Conservation (phyloP, 768 basidiomycete genomes). For the Leccinum aurantiacum region DNA sequence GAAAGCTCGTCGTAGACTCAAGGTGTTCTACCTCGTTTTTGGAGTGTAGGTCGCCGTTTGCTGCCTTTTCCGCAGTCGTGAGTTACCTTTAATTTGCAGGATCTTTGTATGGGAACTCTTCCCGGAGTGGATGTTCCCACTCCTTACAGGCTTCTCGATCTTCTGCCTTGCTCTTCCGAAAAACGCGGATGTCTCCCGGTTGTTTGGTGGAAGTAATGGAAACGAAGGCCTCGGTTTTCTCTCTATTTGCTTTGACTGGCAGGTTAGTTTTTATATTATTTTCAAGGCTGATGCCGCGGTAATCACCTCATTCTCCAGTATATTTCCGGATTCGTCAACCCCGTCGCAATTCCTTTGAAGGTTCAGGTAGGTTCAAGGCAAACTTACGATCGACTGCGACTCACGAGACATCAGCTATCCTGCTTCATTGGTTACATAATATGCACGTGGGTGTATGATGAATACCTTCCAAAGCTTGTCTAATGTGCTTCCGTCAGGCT, state of each 20-base stretch:
- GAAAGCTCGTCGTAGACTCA: slow-evolving; percentile 41
- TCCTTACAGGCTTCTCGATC: slow-evolving; percentile 60
- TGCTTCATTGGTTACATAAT: slow-evolving; percentile 48
- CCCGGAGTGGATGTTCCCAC: slow-evolving; percentile 47
- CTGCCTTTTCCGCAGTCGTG: background rate
- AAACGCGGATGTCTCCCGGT: slow-evolving; percentile 48
- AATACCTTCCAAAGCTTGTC: background rate
- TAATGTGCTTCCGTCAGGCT: slow-evolving; percentile 19
- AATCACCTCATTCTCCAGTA: slow-evolving; percentile 15
- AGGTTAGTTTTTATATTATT: slow-evolving; percentile 35
- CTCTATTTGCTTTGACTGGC: slow-evolving; percentile 63
- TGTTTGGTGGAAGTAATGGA: slow-evolving; percentile 62
- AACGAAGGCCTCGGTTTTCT: slow-evolving; percentile 65
- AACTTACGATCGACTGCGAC: background rate
- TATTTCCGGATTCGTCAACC: slow-evolving; percentile 35
- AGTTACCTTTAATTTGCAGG: slow-evolving; percentile 17
- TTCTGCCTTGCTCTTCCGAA: slow-evolving; percentile 58
- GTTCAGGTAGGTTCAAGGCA: slow-evolving; percentile 37
- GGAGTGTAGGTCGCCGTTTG: slow-evolving; percentile 34
- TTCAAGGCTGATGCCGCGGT: background rate
- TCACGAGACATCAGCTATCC: slow-evolving; percentile 35
- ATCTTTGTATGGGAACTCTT: slow-evolving; percentile 35
- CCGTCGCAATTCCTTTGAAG: slow-evolving; percentile 53
- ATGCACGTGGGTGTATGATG: slow-evolving; percentile 43
- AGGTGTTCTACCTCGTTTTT: slow-evolving; percentile 27